Evolutionary conservation across 2,329 filamentous ascomycete species (phyloP), one percentile per base, ranked within the genome.

Genomic region (Fonsecaea multimorphosa): DNA sequence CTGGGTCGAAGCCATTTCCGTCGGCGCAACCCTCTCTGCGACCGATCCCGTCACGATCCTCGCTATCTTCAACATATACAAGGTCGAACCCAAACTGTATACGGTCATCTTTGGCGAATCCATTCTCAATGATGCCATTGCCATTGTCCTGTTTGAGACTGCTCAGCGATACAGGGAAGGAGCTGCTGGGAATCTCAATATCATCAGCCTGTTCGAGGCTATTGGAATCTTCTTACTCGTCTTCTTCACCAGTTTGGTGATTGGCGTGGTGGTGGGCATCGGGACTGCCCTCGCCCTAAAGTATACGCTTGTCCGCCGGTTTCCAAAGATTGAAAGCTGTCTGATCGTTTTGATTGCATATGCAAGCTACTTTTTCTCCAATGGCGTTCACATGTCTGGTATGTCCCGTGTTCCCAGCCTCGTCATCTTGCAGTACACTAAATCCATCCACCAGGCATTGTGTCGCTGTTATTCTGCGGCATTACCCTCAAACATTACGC

Each of bases 401-500:
- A 85, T 75, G 89, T 78, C 24, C 44, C 52, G 31, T 72, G 16
- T 36, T 24, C 2, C 14, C 5, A 16, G 11, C 38, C 31, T n/a
- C 24, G 7, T 14, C 32, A 31, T 34, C 14, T n/a, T 27, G 32
- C 32, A 49, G 61, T 63, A 72, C 60, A 61, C 67, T 68, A 34
- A 74, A 61, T 3, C 9, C 16, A 4, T 19, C 61, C 24, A 16
- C n/a, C 63, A 95, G 92, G 93, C 72, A 99, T 99, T 74, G 95
- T 99, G 71, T 96, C 95, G 27, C 77, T 99, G 65, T 84, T 99
- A 1, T 99, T 99, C 82, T 99, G 95, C 78, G 95, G 95, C 62
- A 99, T 99, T 72, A 98, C 95, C 11, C 83, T 99, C 69, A 99
- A 99, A 79, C 95, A 99, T 77, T 99, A 99, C 75, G 95, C 95